Evolutionary conservation across 192 early-diverging fungal species (phyloP).

Genomic region (Spizellomyces punctatus): DNA sequence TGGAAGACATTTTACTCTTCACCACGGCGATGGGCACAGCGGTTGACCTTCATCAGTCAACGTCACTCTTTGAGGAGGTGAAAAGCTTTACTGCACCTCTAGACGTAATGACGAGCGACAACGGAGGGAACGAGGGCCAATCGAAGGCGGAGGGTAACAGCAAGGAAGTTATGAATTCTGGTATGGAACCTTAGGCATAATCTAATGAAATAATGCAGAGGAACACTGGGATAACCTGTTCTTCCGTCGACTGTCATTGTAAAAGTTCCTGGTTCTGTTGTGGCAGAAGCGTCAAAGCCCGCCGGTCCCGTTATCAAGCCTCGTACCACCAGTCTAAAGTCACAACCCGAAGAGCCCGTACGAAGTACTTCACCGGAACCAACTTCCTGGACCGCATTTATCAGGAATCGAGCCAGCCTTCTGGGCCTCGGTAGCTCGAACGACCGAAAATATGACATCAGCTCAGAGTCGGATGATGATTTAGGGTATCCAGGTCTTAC

Average conservation of each 20-base stretch:
- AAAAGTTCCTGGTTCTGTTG: not conserved
- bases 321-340: slow-evolving; percentile 31
- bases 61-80: too few species aligned
- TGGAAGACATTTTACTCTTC: too few species aligned
- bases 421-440: slow-evolving; percentile 6
- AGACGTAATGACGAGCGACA: too few species aligned
- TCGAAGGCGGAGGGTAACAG: too few species aligned
- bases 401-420: slow-evolving; percentile 12
- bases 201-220: too few species aligned
- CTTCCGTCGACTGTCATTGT: not conserved
- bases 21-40: too few species aligned
- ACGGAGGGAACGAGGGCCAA: too few species aligned
- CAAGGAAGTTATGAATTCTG: too few species aligned
- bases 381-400: slow-evolving; percentile 13
- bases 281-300: not conserved
- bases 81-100: too few species aligned
- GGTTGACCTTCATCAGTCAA: too few species aligned
- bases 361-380: slow-evolving; percentile 8
- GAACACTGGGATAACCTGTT: too few species aligned
- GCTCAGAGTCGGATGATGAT: not conserved
- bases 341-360: not conserved
- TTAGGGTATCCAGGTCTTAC: not conserved
- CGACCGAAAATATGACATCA: not conserved
- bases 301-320: slow-evolving; percentile 21
- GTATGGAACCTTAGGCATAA: too few species aligned